Percentiles rank a stretch among this genome's conserved stretches.
phyloP scores from a whole-genome alignment of 1,139 yeast species.

The Pichia sp. region DNA sequence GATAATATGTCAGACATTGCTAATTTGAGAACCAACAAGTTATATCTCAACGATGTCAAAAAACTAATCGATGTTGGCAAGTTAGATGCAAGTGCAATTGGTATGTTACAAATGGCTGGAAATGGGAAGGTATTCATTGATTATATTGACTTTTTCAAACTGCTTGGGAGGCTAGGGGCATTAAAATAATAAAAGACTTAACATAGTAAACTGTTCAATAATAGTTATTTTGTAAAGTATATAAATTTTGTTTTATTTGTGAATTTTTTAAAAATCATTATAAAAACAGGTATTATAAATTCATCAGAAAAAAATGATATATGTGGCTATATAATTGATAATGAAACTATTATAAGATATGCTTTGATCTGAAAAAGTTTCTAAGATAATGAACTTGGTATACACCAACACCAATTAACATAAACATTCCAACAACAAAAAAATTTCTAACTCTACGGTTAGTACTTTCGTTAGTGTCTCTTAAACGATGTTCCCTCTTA shows the following conservation, averaged over 20 bases:
- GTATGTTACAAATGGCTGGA: conserved; percentile 38
- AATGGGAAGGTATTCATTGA: conserved; percentile 31
- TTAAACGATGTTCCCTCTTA: conserved; percentile 80
- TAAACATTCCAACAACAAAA: conserved; percentile 58
- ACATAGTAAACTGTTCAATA: no score
- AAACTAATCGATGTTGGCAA: conserved; percentile 29
- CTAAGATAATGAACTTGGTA: conserved; percentile 93
- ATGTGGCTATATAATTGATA: neutral
- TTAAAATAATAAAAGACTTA: no score
- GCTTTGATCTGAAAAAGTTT: conserved; percentile 90
- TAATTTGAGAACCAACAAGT: conserved; percentile 9
- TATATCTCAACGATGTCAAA: conserved; percentile 34
- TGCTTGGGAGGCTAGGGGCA: conserved; percentile 40
- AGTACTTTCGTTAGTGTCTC: conserved; percentile 96
- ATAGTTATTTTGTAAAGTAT: neutral
- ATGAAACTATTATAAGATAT: conserved; percentile 52
- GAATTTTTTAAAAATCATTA: neutral
- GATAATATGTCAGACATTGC: neutral
- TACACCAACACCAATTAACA: conserved; percentile 71
- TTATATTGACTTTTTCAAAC: conserved; percentile 37
- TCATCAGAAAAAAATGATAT: neutral
- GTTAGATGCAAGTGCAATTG: conserved; percentile 31
- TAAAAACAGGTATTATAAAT: neutral
- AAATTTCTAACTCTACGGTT: conserved; percentile 81
- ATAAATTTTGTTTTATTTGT: no score